Evolutionary conservation across 1,284 basidiomycete species (phyloP), one percentile per base, ranked within the genome.

Genomic region (Earliella scabrosa): DNA sequence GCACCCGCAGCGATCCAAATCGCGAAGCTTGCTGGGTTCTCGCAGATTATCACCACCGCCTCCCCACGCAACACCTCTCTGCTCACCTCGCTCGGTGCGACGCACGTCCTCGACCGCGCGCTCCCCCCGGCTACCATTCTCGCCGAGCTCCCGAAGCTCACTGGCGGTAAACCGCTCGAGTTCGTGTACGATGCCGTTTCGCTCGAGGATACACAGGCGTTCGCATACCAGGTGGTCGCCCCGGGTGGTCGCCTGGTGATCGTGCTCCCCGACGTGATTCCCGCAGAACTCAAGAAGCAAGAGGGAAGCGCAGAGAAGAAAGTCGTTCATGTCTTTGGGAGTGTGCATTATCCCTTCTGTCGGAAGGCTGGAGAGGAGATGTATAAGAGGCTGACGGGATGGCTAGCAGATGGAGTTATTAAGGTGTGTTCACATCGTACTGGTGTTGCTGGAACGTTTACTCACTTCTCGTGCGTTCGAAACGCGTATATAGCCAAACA

Each of bases 1-100:
- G 46, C 83, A 85, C 64, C n/a, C 13, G 5, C 56, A 83, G 83
- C 70, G 1, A 75, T 87, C 45, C 85, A 87, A 65, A 65, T 87
- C 14, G 81, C 81, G 4, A 79, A 73, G 59, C 61, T 80, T 26
- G 77, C 80, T 0, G 83, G 82, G 0, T 83, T 83, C 72, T 75
- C 73, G 4, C 79, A 77, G 0, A 82, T 86, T 56, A 78, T 86
- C 48, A 70, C 81, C 6, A 83, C 80, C 2, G 76, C 83, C 1
- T 84, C 81, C 7, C 61, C 65, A 14, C 75, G 73, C 57, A 77
- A 85, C 58, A 60, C 67, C 20, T 69, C 67, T 0, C 64, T 67
- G 36, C 75, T 87, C 55, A 79, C 78, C 60, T 69, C 73, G 0
- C 70, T 83, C 23, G 85, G 86, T 2, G 86, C 82, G 0, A 82